A percentile compares a stretch with the other conserved stretches of the same genome.
Evolutionary conservation across 306 rosid genomes (phyloP).

Genomic region (Arachis stenosperma): DNA sequence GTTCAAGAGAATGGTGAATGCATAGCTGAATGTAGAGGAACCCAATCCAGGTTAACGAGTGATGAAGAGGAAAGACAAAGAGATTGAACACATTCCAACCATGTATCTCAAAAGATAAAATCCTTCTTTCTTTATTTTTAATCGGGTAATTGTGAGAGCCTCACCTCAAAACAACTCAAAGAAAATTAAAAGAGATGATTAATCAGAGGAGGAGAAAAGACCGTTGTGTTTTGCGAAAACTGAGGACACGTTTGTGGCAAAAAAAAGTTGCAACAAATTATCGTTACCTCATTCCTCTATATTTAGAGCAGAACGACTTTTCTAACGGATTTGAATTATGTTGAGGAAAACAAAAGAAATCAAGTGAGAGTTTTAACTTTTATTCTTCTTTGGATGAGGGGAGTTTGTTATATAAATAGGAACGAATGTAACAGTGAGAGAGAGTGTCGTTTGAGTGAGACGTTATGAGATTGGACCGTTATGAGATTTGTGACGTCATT

Average conservation of each 20-base stretch:
- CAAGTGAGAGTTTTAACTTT: no score
- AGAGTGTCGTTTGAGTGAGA: slow-evolving; percentile 2
- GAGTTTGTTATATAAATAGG: background rate
- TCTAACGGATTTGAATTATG: slow-evolving; percentile 3
- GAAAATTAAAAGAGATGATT: background rate
- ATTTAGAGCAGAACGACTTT: slow-evolving; percentile 21
- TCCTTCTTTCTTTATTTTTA: no score
- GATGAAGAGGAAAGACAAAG: background rate
- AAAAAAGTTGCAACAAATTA: slow-evolving; percentile 17
- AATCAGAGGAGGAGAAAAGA: slow-evolving; percentile 40
- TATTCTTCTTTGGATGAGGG: background rate
- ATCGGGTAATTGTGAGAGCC: no score
- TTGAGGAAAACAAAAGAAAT: no score
- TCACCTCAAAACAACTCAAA: background rate
- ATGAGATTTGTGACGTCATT: slow-evolving; percentile 39
- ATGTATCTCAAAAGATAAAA: no score
- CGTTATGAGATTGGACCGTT: slow-evolving; percentile 47
- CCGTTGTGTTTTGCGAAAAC: slow-evolving; percentile 15
- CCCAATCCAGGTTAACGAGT: slow-evolving; percentile 34
- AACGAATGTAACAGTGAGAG: background rate
- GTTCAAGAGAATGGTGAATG: background rate
- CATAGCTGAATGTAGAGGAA: slow-evolving; percentile 31
- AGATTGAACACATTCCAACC: slow-evolving; percentile 33
- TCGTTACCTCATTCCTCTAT: slow-evolving; percentile 35
- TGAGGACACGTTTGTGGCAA: slow-evolving; percentile 22